Percentiles rank a stretch among this genome's conserved stretches.
These are phyloP conservation scores for Phytophthora citricola DNA, from an alignment of 352 stramenopile genomes.

Conservation along the genomic window DNA sequence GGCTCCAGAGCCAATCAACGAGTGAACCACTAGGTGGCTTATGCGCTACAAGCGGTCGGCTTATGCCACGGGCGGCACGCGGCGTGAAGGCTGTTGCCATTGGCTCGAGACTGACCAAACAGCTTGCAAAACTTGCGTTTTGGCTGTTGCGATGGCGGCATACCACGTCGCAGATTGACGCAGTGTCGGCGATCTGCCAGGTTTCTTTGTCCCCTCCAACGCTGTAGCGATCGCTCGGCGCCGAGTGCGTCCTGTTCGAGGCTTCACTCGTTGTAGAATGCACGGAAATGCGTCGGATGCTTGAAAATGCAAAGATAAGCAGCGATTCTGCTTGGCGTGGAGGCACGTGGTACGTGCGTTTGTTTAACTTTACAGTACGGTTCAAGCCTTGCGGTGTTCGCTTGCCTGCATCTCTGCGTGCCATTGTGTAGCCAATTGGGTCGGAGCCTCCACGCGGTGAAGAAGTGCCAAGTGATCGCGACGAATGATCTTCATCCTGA, in stretches of 20 bases:
- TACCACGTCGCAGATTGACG: conserved; percentile 34
- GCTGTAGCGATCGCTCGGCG: not conserved
- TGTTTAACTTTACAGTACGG: not conserved
- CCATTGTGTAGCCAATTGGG: conserved; percentile 29
- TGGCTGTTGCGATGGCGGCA: conserved; percentile 14
- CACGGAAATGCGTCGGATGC: conserved; percentile 3
- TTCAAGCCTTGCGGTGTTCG: conserved; percentile 12
- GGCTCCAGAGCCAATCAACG: conserved; percentile 22
- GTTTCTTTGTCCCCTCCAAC: not conserved
- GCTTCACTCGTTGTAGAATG: not conserved
- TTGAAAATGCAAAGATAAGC: conserved; percentile 30
- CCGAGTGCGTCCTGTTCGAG: not conserved
- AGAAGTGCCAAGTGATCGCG: conserved; percentile 34
- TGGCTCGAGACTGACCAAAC: conserved; percentile 1
- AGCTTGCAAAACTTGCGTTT: conserved; percentile 16
- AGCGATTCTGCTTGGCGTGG: conserved; percentile 19
- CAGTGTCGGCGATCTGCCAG: not conserved
- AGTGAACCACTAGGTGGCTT: conserved; percentile 17
- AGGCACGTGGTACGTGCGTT: conserved; percentile 14
- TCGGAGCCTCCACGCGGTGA: conserved; percentile 28
- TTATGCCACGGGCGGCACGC: conserved; percentile 36
- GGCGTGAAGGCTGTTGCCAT: not conserved
- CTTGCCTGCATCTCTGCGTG: conserved; percentile 23
- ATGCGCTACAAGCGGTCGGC: conserved; percentile 13
- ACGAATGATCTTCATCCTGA: conserved; percentile 37